These are phyloP conservation scores for Nemania abortiva DNA, from an alignment of 2,329 filamentous ascomycete genomes.

Conservation along the genomic window DNA sequence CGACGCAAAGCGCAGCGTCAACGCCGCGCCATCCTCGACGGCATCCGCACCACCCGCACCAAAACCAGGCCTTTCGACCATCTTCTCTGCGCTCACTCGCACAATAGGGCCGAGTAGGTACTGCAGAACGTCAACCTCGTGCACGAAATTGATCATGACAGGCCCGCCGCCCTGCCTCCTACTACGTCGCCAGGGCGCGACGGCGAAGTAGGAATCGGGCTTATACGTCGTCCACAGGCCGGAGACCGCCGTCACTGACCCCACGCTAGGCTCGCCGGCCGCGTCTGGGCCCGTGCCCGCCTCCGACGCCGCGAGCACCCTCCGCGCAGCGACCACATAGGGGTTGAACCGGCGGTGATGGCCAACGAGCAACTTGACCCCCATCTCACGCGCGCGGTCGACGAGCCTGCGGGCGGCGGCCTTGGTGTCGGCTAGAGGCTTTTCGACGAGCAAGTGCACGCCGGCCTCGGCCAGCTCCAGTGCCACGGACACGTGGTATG, in stretches of 20 bases:
- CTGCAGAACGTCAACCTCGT: conserved; percentile 22
- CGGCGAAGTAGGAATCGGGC: conserved; percentile 12
- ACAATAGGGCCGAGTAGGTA: conserved; percentile 16
- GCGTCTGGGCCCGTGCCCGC: no score
- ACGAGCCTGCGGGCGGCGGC: no score
- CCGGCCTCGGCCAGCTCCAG: conserved; percentile 19
- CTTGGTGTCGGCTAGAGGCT: conserved; percentile 17
- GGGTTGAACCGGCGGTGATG: conserved; percentile 25
- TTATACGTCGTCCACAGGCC: conserved; percentile 22
- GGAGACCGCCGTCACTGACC: neutral
- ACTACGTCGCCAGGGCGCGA: no score
- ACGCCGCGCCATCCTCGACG: conserved; percentile 15
- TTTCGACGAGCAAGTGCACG: no score
- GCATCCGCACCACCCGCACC: no score
- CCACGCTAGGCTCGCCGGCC: no score
- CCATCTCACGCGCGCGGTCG: no score
- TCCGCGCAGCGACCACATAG: conserved; percentile 12
- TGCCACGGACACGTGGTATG: conserved; percentile 17
- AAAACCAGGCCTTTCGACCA: neutral
- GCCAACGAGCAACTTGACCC: conserved; percentile 23
- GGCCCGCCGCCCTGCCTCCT: conserved; percentile 9
- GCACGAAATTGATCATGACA: conserved; percentile 23
- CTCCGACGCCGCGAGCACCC: conserved; percentile 11
- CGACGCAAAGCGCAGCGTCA: conserved; percentile 19
- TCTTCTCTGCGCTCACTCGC: conserved; percentile 19